phyloP scores from a whole-genome alignment of 176 grass and related monocot species.

The Raddia guianensis region DNA sequence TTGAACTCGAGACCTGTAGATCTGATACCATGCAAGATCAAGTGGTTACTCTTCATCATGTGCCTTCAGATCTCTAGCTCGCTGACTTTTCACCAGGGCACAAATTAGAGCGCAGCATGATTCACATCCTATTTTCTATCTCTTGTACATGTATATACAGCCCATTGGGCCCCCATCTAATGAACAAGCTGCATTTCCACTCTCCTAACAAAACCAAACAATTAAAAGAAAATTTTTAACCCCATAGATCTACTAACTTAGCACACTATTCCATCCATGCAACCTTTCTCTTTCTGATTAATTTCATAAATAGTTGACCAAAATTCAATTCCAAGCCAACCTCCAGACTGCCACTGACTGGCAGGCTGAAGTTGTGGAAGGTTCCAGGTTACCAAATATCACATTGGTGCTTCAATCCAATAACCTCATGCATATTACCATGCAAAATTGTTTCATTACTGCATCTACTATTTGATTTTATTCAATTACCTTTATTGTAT shows the following conservation, averaged over 20 bases:
- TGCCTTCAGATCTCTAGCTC: too few relatives aligned
- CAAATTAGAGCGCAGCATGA: too few relatives aligned
- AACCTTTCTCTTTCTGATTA: neutral
- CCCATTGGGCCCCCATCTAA: too few relatives aligned
- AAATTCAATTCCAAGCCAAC: neutral
- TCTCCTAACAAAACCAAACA: neutral
- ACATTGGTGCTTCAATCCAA: neutral
- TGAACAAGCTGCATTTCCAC: too few relatives aligned
- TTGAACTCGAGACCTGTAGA: too few relatives aligned
- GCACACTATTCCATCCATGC: neutral
- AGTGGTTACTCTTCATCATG: too few relatives aligned
- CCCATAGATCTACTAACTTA: neutral
- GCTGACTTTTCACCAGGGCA: too few relatives aligned
- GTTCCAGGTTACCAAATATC: constrained; percentile 6
- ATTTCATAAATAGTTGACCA: neutral
- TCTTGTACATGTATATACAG: too few relatives aligned
- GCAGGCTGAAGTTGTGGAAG: constrained; percentile 6
- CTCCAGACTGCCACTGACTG: neutral
- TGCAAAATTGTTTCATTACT: neutral
- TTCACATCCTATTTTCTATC: too few relatives aligned
- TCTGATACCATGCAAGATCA: too few relatives aligned
- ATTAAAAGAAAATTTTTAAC: neutral
- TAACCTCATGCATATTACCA: neutral
- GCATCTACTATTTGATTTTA: neutral
- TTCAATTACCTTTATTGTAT: neutral